Conservation (phyloP, 352 stramenopile genomes). For the Pelagophyceae sp. region DNA sequence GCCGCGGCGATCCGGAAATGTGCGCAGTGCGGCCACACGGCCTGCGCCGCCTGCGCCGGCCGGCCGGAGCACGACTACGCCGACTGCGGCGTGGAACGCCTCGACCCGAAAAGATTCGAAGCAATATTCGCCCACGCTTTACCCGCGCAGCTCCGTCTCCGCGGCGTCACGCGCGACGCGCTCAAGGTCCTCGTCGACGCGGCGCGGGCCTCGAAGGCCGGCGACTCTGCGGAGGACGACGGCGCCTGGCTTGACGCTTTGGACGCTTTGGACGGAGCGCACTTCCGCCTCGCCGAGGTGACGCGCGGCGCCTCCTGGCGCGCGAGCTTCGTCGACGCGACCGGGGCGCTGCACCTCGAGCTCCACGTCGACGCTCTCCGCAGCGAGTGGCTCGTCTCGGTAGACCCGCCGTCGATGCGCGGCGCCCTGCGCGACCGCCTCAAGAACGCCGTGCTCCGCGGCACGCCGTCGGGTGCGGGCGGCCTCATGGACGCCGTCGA, state of each 20-base stretch:
- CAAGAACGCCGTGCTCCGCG: slow-evolving; percentile 22
- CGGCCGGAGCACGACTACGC: slow-evolving; percentile 35
- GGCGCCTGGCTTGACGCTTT: neutral
- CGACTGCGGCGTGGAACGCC: neutral
- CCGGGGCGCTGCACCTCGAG: slow-evolving; percentile 15
- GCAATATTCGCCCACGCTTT: neutral
- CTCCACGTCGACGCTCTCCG: slow-evolving; percentile 11
- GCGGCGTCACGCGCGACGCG: neutral
- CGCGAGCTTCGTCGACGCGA: neutral
- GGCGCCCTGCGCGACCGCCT: slow-evolving; percentile 24
- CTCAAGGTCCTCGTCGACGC: too few species aligned
- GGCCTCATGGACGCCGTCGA: neutral
- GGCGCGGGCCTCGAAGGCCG: too few species aligned
- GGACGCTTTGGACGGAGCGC: slow-evolving; percentile 6
- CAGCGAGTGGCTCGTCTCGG: slow-evolving; percentile 27
- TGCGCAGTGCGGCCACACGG: slow-evolving; percentile 28
- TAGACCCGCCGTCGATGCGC: slow-evolving; percentile 14
- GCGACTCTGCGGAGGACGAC: neutral
- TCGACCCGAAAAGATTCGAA: slow-evolving; percentile 9
- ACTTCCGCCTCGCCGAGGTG: neutral
- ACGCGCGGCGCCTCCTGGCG: neutral
- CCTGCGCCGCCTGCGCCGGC: slow-evolving; percentile 23
- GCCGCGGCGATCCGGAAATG: slow-evolving; percentile 25
- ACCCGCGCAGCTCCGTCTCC: neutral
- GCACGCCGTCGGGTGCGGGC: neutral